Evolutionary conservation across 2,329 filamentous ascomycete species (phyloP).

Genomic region (Aspergillus chevalieri): DNA sequence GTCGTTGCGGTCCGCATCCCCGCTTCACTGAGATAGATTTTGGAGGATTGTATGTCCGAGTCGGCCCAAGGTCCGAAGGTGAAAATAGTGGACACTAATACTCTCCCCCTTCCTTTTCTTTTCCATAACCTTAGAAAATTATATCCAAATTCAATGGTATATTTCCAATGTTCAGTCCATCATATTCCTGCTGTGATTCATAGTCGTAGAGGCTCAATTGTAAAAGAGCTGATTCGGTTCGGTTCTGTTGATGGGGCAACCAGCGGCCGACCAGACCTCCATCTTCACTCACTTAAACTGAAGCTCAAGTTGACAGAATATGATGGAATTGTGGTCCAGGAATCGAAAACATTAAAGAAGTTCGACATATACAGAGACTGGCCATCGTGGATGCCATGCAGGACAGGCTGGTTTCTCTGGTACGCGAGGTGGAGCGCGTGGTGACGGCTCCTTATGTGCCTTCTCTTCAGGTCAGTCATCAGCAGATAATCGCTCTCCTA

Average conservation of each 20-base stretch:
- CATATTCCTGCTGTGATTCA: no score
- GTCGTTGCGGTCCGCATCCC: no score
- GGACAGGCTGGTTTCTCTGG: conserved; percentile 20
- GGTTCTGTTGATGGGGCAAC: conserved; percentile 10
- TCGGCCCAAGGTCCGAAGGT: no score
- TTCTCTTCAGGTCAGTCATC: conserved; percentile 41
- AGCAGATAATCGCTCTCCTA: neutral
- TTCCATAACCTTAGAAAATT: neutral
- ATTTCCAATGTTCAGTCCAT: no score
- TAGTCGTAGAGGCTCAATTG: neutral
- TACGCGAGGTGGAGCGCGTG: conserved; percentile 42
- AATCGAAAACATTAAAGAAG: neutral
- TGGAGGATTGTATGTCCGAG: no score
- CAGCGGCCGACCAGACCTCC: conserved; percentile 1
- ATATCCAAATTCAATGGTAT: neutral
- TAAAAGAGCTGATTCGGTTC: neutral
- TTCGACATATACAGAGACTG: neutral
- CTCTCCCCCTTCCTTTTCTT: no score
- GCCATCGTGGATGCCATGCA: conserved; percentile 16
- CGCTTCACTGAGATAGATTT: no score
- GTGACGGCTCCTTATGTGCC: conserved; percentile 46
- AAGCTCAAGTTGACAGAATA: neutral
- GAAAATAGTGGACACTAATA: no score
- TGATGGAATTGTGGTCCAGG: neutral
- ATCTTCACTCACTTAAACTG: neutral